A percentile compares a stretch with the other conserved stretches of the same genome.
phyloP scores from a whole-genome alignment of 2,329 filamentous ascomycete species.

The Pseudofabraea citricarpa region DNA sequence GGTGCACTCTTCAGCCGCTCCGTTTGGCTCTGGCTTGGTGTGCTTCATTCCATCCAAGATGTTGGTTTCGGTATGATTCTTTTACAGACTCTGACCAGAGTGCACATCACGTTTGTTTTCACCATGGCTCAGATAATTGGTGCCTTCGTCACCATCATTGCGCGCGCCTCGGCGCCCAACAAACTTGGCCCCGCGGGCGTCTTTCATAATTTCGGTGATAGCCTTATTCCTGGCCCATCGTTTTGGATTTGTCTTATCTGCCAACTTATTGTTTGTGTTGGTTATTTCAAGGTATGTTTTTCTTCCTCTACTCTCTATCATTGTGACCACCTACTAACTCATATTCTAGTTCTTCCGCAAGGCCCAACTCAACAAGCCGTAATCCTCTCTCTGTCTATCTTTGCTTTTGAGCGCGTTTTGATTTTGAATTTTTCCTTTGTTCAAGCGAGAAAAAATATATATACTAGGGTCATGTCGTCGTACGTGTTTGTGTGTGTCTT shows the following conservation, averaged over 20 bases:
- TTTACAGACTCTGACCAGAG: constrained; percentile 56
- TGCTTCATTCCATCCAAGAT: constrained; percentile 58
- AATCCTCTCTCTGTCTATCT: constrained; percentile 1
- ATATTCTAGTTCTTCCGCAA: constrained; percentile 46
- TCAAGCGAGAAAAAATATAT: no score
- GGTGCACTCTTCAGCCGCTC: constrained; percentile 50
- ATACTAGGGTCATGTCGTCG: no score
- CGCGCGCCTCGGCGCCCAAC: constrained; percentile 54
- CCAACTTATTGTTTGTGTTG: constrained; percentile 52
- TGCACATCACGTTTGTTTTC: constrained; percentile 58
- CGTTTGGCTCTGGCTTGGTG: constrained; percentile 62
- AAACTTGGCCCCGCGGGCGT: constrained; percentile 54
- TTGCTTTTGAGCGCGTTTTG: background rate
- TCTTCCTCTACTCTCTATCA: background rate
- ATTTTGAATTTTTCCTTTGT: background rate
- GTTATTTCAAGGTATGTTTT: constrained; percentile 36
- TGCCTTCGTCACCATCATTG: constrained; percentile 56
- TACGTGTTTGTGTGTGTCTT: no score
- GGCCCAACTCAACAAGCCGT: constrained; percentile 50
- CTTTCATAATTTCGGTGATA: constrained; percentile 54
- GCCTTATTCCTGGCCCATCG: constrained; percentile 42
- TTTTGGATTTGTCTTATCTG: constrained; percentile 56
- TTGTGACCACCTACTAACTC: background rate
- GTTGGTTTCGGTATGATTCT: constrained; percentile 64
- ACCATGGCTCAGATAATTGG: constrained; percentile 57